Percentiles rank a stretch among this genome's conserved stretches.
Evolutionary conservation across 305 asterid species (phyloP).

Genomic region (Solanum chacoense): DNA sequence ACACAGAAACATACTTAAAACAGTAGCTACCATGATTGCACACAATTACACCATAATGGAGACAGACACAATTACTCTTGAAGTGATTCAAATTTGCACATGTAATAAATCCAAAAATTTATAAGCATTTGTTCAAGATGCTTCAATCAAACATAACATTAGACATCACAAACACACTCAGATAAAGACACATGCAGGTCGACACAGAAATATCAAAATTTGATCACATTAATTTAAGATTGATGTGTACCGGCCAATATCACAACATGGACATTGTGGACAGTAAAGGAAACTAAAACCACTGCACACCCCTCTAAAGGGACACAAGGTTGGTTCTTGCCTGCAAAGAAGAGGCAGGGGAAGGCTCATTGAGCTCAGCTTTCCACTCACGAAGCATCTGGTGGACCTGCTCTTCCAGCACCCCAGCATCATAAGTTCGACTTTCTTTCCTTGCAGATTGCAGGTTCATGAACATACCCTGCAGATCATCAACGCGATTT

Average conservation of each 20-base stretch:
- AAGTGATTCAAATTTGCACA: background rate
- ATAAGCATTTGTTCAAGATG: background rate
- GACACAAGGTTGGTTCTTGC: slow-evolving; percentile 17
- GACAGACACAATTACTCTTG: background rate
- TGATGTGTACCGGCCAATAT: background rate
- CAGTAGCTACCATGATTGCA: background rate
- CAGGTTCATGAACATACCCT: slow-evolving; percentile 69
- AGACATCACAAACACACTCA: background rate
- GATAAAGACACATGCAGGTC: background rate
- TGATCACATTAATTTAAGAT: background rate
- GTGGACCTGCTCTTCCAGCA: slow-evolving; percentile 92
- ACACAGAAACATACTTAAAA: background rate
- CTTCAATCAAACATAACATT: background rate
- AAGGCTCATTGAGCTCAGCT: slow-evolving; percentile 75
- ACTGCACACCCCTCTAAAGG: background rate
- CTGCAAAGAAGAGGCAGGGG: slow-evolving; percentile 92
- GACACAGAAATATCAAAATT: background rate
- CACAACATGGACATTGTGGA: background rate
- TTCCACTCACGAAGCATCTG: slow-evolving; percentile 97
- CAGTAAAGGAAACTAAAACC: background rate
- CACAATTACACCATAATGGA: background rate
- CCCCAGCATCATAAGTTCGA: slow-evolving; percentile 56
- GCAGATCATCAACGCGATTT: slow-evolving; percentile 88
- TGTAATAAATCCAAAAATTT: background rate
- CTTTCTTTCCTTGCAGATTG: slow-evolving; percentile 93